Evolutionary conservation across 345 rosid genomes (phyloP).

Genomic region (Eutrema heterophyllum): DNA sequence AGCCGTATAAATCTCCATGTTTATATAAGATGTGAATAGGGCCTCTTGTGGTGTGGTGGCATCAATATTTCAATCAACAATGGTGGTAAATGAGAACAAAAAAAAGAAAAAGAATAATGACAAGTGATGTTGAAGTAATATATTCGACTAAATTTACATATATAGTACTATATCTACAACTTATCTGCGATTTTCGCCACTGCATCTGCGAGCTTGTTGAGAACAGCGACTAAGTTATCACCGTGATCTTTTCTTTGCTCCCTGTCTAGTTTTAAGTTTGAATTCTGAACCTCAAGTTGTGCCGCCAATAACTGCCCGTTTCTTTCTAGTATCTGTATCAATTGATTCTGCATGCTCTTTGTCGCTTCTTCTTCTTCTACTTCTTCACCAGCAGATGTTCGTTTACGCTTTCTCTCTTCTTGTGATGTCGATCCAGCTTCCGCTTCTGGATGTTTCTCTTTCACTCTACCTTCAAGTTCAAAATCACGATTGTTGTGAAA

Average conservation of each 20-base stretch:
- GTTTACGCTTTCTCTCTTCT: constrained; percentile 68
- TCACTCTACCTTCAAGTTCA: constrained; percentile 39
- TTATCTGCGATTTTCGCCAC: constrained; percentile 83
- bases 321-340: constrained; percentile 63
- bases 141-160: constrained; percentile 4
- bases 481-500: constrained; percentile 1
- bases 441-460: constrained; percentile 43
- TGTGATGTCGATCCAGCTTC: constrained; percentile 59
- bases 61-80: constrained; percentile 16
- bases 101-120: neutral
- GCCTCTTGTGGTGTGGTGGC: constrained; percentile 7
- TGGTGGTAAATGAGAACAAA: neutral
- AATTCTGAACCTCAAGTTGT: constrained; percentile 84
- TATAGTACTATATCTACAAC: constrained; percentile 40
- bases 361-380: constrained; percentile 36
- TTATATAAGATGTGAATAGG: constrained; percentile 14
- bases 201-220: constrained; percentile 86
- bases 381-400: constrained; percentile 20
- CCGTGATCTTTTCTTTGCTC: constrained; percentile 82
- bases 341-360: constrained; percentile 37
- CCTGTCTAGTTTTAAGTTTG: constrained; percentile 57
- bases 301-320: constrained; percentile 71
- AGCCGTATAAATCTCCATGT: constrained; percentile 10
- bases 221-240: constrained; percentile 65
- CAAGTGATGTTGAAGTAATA: neutral